These are phyloP conservation scores for Raphanus sativus DNA, from an alignment of 345 rosid species.

Conservation along the genomic window DNA sequence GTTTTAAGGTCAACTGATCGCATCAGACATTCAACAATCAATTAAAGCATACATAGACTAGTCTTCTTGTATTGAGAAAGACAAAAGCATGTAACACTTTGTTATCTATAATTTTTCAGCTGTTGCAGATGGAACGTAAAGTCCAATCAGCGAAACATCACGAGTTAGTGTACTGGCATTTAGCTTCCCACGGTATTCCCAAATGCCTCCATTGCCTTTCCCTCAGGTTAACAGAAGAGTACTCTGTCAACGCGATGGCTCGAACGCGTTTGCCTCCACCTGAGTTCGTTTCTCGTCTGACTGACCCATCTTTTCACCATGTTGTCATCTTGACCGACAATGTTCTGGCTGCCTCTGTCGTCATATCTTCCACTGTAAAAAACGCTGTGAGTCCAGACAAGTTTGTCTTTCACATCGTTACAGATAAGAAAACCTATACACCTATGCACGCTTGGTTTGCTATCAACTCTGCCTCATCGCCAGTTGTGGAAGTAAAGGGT, in stretches of 20 bases:
- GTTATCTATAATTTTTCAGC: conserved; percentile 45
- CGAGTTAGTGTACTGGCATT: conserved; percentile 82
- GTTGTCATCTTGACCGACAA: conserved; percentile 84
- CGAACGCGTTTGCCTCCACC: conserved; percentile 81
- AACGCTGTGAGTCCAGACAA: conserved; percentile 62
- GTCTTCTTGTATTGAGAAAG: not conserved
- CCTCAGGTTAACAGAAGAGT: conserved; percentile 84
- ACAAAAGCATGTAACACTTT: not conserved
- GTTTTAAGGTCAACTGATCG: not conserved
- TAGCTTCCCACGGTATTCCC: conserved; percentile 89
- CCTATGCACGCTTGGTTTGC: conserved; percentile 99
- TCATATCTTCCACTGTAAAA: conserved; percentile 68
- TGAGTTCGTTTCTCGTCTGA: conserved; percentile 62
- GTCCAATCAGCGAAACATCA: conserved; percentile 72
- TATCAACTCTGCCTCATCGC: conserved; percentile 59
- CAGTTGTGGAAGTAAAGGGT: conserved; percentile 86
- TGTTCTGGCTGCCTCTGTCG: conserved; percentile 90
- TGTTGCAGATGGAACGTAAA: conserved; percentile 68
- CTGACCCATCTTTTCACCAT: conserved; percentile 69
- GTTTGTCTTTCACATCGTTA: conserved; percentile 79
- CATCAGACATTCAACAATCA: not conserved
- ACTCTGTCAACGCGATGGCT: conserved; percentile 76
- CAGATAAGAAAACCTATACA: conserved; percentile 90
- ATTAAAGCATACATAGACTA: not conserved
- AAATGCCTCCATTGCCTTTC: conserved; percentile 83